A percentile compares a stretch with the other conserved stretches of the same genome.
Conservation (phyloP, 805 yeast genomes). For the Lachancea cidri region DNA sequence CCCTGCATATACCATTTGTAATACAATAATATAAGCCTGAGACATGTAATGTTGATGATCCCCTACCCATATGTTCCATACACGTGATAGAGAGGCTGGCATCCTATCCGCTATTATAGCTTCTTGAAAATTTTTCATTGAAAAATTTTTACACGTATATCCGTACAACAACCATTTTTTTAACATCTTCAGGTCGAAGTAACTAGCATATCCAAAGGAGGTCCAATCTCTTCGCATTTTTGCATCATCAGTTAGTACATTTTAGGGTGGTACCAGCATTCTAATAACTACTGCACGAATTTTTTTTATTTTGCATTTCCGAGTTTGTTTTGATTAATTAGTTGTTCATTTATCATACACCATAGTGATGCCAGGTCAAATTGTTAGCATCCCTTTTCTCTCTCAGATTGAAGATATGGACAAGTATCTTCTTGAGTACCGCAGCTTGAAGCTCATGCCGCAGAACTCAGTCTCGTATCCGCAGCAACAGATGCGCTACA, state of each 20-base stretch:
- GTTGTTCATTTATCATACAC: background rate
- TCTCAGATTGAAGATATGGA: constrained; percentile 35
- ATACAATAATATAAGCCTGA: no score
- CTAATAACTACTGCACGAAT: background rate
- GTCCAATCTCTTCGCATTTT: background rate
- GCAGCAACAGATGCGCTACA: constrained; percentile 9
- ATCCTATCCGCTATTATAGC: no score
- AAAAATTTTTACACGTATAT: background rate
- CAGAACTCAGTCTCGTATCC: constrained; percentile 9
- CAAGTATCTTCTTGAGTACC: constrained; percentile 25
- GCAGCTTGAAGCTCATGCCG: constrained; percentile 19
- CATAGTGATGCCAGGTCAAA: constrained; percentile 27
- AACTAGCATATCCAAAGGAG: background rate
- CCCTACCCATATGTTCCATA: no score
- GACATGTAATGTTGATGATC: no score
- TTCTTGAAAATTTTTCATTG: background rate
- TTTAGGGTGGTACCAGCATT: background rate
- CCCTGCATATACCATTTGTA: background rate
- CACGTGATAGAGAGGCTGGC: background rate
- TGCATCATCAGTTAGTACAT: background rate
- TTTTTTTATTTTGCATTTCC: constrained; percentile 3
- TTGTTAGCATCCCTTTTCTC: constrained; percentile 29
- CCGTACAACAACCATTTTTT: background rate
- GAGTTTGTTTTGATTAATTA: background rate
- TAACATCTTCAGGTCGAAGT: background rate